Evolutionary conservation across 176 grass and related monocot genomes (phyloP).

Genomic region (Cenchrus purpureus): DNA sequence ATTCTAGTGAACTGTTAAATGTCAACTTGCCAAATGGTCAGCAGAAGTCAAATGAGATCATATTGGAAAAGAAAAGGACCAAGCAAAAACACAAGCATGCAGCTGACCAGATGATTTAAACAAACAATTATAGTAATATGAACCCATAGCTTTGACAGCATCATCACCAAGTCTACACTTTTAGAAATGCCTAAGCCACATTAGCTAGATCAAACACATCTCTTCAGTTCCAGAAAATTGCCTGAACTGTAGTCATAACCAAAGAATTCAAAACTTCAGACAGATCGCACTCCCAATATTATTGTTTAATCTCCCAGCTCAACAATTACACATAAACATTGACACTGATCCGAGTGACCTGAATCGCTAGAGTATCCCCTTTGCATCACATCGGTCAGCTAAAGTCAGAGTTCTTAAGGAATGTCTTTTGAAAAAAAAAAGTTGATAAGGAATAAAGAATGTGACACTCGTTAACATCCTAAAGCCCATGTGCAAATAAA

Average conservation of each 20-base stretch:
- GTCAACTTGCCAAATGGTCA: background rate
- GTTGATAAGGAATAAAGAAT: conserved; percentile 11
- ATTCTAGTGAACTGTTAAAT: conserved; percentile 1
- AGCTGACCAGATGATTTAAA: conserved; percentile 32
- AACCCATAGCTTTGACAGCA: conserved; percentile 21
- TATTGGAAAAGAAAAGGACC: conserved; percentile 16
- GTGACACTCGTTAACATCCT: background rate
- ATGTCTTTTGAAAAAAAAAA: too few species aligned
- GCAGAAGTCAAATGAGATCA: conserved; percentile 22
- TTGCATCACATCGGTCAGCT: conserved; percentile 26
- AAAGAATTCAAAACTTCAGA: conserved; percentile 19
- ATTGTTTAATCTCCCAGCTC: background rate
- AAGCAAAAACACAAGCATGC: conserved; percentile 6
- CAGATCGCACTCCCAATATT: background rate
- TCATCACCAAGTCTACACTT: conserved; percentile 1
- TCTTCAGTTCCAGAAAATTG: conserved; percentile 27
- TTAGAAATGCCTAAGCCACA: conserved; percentile 19
- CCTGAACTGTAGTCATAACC: background rate
- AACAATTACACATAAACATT: conserved; percentile 17
- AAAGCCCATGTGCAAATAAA: too few species aligned
- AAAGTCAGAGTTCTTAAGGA: background rate
- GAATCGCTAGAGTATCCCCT: conserved; percentile 1
- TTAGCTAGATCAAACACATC: conserved; percentile 20
- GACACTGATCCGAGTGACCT: background rate
- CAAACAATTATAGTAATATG: conserved; percentile 14